Conservation (phyloP, 768 basidiomycete species). For the Cubamyces sp. region DNA sequence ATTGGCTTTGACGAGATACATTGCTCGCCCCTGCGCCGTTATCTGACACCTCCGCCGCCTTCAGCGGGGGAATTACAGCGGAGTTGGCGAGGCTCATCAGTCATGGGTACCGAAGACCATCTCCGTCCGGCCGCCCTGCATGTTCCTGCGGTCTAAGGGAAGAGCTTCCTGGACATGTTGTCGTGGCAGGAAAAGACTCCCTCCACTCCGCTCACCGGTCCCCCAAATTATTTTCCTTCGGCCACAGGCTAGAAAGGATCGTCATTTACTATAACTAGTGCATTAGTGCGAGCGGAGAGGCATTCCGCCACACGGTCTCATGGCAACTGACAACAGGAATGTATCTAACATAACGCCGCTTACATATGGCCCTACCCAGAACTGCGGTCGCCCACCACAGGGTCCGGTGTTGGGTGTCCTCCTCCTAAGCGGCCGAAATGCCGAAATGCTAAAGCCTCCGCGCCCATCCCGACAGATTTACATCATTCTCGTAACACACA, state of each 20-base stretch:
- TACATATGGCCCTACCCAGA: neutral
- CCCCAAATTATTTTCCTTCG: neutral
- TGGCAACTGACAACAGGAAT: neutral
- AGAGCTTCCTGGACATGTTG: neutral
- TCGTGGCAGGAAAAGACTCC: neutral
- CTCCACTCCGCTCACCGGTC: neutral
- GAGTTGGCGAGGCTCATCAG: slow-evolving; percentile 7
- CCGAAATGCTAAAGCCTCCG: slow-evolving; percentile 1
- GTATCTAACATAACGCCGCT: neutral
- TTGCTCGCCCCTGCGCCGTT: slow-evolving; percentile 3
- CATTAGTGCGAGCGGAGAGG: neutral
- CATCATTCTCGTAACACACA: slow-evolving; percentile 11
- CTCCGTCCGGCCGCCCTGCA: slow-evolving; percentile 1
- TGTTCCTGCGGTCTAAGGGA: neutral
- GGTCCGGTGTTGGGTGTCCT: neutral
- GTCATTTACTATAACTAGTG: neutral
- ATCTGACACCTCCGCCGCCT: slow-evolving; percentile 15
- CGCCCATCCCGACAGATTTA: neutral
- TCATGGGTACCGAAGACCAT: slow-evolving; percentile 1
- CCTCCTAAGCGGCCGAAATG: slow-evolving; percentile 8
- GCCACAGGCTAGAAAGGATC: neutral
- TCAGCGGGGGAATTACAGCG: slow-evolving; percentile 14
- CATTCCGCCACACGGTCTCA: neutral
- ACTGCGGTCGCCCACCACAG: neutral
- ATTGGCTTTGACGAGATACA: slow-evolving; percentile 3